phyloP scores from a whole-genome alignment of 106 monocot genomes.

The Platanthera guangdongensis region DNA sequence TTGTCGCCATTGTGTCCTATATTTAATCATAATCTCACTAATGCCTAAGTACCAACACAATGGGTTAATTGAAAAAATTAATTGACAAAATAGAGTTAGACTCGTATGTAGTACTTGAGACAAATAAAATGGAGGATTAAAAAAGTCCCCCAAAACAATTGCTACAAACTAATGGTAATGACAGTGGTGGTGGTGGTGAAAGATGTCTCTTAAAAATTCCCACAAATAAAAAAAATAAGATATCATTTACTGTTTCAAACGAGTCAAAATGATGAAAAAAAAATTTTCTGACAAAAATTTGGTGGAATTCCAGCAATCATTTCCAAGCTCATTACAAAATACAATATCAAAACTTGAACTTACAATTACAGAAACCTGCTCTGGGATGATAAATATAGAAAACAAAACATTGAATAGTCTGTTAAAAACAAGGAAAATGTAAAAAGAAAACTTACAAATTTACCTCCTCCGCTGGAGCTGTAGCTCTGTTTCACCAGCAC shows the following conservation, averaged over 20 bases:
- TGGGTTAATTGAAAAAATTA: too few relatives aligned
- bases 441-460: background rate
- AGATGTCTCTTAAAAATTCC: background rate
- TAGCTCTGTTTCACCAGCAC: slow-evolving; percentile 97
- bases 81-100: too few relatives aligned
- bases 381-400: background rate
- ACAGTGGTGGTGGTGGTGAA: background rate
- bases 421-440: background rate
- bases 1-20: too few relatives aligned
- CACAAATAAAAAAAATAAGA: background rate
- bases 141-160: background rate
- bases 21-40: too few relatives aligned
- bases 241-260: background rate
- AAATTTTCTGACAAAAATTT: background rate
- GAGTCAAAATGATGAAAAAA: background rate
- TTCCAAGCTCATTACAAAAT: background rate
- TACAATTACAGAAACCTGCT: background rate
- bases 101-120: too few relatives aligned
- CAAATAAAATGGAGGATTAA: background rate
- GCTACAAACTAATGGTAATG: background rate
- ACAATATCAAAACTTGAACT: background rate
- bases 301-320: background rate
- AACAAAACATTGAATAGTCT: background rate
- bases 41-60: too few relatives aligned
- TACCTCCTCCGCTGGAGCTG: slow-evolving; percentile 96